Percentiles rank a stretch among this genome's conserved stretches.
Conservation (phyloP, 345 rosid species). For the Moricandia arvensis region DNA sequence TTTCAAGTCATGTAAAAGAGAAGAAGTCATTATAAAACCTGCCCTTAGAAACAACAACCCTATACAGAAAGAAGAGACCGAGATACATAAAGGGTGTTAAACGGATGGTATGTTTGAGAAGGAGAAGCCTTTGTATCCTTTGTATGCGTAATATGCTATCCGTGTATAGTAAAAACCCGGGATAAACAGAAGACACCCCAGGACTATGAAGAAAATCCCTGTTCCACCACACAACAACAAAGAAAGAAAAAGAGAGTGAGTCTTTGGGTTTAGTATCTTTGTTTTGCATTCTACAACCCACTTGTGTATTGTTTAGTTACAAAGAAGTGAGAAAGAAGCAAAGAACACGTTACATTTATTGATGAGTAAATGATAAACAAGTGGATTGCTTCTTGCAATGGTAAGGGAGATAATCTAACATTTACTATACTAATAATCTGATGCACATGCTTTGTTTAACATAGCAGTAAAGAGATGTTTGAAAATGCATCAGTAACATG, state of each 20-base stretch:
- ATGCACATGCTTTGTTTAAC: neutral
- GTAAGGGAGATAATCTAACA: neutral
- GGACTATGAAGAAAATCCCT: constrained; percentile 86
- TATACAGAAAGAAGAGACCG: constrained; percentile 22
- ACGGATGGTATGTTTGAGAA: constrained; percentile 90
- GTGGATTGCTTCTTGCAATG: neutral
- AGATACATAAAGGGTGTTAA: constrained; percentile 23
- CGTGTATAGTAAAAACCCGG: constrained; percentile 95
- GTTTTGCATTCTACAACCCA: constrained; percentile 3
- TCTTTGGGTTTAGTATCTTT: neutral
- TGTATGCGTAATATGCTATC: constrained; percentile 93
- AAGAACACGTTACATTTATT: neutral
- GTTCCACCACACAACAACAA: constrained; percentile 26
- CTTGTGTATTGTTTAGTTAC: too few relatives aligned
- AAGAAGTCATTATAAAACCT: constrained; percentile 10
- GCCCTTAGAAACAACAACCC: neutral
- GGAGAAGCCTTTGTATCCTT: constrained; percentile 97
- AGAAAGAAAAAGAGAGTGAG: neutral
- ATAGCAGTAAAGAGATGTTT: neutral
- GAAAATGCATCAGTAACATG: too few relatives aligned
- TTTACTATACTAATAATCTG: constrained; percentile 14
- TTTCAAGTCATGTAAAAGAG: constrained; percentile 28
- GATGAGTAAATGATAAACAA: neutral
- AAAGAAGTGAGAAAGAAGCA: neutral
- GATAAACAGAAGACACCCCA: constrained; percentile 77